phyloP scores from a whole-genome alignment of 1,284 basidiomycete genomes.

The Meira nashicola region DNA sequence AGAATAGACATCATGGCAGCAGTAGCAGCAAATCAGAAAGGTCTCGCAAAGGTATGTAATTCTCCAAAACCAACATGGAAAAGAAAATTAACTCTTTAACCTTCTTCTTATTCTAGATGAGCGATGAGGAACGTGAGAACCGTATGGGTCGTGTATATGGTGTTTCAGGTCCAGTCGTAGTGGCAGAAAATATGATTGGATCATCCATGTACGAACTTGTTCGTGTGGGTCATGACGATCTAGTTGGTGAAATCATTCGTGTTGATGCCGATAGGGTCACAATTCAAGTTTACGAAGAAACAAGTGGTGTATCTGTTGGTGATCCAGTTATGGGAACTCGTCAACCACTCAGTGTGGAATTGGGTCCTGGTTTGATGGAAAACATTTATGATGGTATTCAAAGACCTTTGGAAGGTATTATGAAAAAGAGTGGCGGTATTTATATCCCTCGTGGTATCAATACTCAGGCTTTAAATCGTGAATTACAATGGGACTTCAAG shows the following conservation, averaged over 20 bases:
- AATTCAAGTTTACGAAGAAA: constrained; percentile 97
- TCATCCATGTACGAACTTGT: constrained; percentile 53
- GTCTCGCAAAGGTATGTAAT: constrained; percentile 35
- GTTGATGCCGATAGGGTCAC: constrained; percentile 62
- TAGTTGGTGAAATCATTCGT: constrained; percentile 52
- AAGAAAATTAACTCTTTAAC: too few relatives aligned
- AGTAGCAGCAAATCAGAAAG: constrained; percentile 23
- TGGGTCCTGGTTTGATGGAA: constrained; percentile 94
- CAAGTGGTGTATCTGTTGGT: constrained; percentile 75
- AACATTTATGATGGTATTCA: constrained; percentile 78
- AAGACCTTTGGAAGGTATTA: constrained; percentile 69
- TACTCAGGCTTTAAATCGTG: constrained; percentile 86
- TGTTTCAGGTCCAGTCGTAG: constrained; percentile 51
- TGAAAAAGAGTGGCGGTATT: constrained; percentile 92
- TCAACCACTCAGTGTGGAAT: constrained; percentile 93
- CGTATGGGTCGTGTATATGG: constrained; percentile 46
- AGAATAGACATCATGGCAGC: too few relatives aligned
- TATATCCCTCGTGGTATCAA: constrained; percentile 94
- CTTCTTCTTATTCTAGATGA: constrained; percentile 21
- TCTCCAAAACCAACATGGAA: neutral
- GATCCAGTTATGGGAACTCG: constrained; percentile 96
- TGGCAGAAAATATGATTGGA: constrained; percentile 52
- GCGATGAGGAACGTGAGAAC: constrained; percentile 49
- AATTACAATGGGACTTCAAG: constrained; percentile 89
- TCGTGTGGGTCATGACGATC: constrained; percentile 51